Percentiles rank a stretch among this genome's conserved stretches.
Evolutionary conservation across 2,329 filamentous ascomycete species (phyloP).

Genomic region (Penicillium hesseltinei): DNA sequence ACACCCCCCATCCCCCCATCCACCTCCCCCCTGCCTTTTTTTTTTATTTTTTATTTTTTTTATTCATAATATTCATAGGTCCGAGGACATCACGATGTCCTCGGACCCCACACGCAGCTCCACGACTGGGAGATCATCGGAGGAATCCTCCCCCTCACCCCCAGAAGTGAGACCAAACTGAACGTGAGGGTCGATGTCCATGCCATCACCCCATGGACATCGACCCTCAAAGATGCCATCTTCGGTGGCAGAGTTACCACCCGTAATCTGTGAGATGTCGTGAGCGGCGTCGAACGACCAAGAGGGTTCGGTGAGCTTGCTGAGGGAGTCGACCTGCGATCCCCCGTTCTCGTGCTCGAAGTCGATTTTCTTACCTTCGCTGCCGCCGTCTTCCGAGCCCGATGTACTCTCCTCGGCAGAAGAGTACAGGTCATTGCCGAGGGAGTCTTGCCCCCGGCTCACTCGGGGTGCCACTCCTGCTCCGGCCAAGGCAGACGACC

Average conservation of each 20-base stretch:
- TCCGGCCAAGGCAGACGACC: slow-evolving; percentile 81
- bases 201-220: slow-evolving; percentile 31
- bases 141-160: slow-evolving; percentile 33
- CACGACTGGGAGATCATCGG: slow-evolving; percentile 43
- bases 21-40: no score
- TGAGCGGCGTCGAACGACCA: slow-evolving; percentile 42
- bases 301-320: slow-evolving; percentile 27
- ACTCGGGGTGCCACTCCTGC: slow-evolving; percentile 70
- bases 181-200: slow-evolving; percentile 29
- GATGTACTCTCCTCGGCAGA: slow-evolving; percentile 24
- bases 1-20: background rate
- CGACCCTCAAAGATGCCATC: slow-evolving; percentile 34
- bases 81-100: slow-evolving; percentile 26
- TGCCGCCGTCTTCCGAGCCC: slow-evolving; percentile 13
- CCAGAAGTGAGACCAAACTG: slow-evolving; percentile 27
- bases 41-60: background rate
- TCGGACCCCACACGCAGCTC: slow-evolving; percentile 42
- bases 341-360: slow-evolving; percentile 25
- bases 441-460: slow-evolving; percentile 47
- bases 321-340: slow-evolving; percentile 23
- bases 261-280: slow-evolving; percentile 30
- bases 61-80: slow-evolving; percentile 10
- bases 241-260: slow-evolving; percentile 24
- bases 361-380: slow-evolving; percentile 37
- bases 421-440: slow-evolving; percentile 31